Evolutionary conservation across 176 grass and related monocot genomes (phyloP), one percentile per base, ranked within the genome.

Genomic region (Eleusine coracana): DNA sequence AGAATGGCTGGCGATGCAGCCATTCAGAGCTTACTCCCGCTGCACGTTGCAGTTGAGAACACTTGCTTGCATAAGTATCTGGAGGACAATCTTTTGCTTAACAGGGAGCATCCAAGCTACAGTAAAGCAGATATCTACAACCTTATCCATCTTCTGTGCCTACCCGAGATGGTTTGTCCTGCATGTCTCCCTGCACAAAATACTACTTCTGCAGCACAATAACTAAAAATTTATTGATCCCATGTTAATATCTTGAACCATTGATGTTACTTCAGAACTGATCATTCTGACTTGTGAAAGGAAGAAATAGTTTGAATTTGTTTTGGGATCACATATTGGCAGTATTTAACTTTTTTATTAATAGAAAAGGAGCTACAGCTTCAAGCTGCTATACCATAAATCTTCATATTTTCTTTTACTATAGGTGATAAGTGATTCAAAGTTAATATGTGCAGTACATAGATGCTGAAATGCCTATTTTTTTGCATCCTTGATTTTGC

Each of bases 31-130:
- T 73, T 84, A 25, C 82, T 84, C 37, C 82, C 73, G 17, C 82
- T 84, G 23, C 82, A 84, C 76, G 64, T 76, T 59, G 82, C 82
- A 52, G 67, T 77, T 23, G 73, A 84, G 49, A 69, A 84, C 61
- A 84, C 82, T 68, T 84, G 82, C 49, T 38, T 77, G 49, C 82
- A 84, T 10, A 41, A 6, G 6, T 41, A 41, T 6, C 39, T 41
- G 39, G 39, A 41, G 25, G 25, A 25, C 25, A 25, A 25, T 25
- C 25, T 25, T 25, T 25, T 25, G 25, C 25, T 25, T 25, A 42
- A 61, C 5, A 12, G 60, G 51, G 68, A 77, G 51, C 20, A 73
- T 51, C 45, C 28, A 7, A 7, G 27, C 1, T 6, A 48, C 17
- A 20, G 2, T 12, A 25, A 68, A 50, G 36, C 50, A 10, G 68